phyloP scores from a whole-genome alignment of 495 filamentous ascomycete genomes.

The Bacidia gigantensis region DNA sequence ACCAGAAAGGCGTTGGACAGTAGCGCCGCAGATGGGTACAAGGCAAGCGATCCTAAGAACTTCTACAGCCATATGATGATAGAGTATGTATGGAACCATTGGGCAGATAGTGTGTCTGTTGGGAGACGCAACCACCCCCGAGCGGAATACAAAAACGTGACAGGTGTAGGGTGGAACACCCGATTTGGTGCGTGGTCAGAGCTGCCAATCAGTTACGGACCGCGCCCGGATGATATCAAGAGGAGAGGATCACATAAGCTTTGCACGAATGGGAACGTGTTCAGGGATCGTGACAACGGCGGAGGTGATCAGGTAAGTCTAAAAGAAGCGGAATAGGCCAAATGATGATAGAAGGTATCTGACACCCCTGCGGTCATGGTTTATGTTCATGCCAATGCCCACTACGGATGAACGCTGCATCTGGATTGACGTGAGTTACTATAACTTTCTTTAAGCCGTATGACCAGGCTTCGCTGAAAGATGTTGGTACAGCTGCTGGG shows the following conservation, averaged over 20 bases:
- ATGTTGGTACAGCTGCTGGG: not conserved
- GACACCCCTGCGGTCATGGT: not conserved
- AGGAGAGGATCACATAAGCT: not conserved
- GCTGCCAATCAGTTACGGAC: no score
- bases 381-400: slow-evolving; percentile 10
- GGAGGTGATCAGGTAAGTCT: no score
- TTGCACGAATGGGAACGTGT: not conserved
- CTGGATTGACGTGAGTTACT: slow-evolving; percentile 10
- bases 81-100: slow-evolving; percentile 8
- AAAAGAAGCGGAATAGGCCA: no score
- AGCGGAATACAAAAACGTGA: no score
- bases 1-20: not conserved
- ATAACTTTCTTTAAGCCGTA: not conserved
- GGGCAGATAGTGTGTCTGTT: not conserved
- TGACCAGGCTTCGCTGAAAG: not conserved
- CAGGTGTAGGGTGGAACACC: no score
- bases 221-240: not conserved
- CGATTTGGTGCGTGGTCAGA: no score
- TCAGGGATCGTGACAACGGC: no score
- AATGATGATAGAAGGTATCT: no score
- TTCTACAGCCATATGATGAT: slow-evolving; percentile 10
- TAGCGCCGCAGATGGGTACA: not conserved
- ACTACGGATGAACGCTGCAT: slow-evolving; percentile 7
- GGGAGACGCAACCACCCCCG: not conserved
- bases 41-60: slow-evolving; percentile 2